Base-by-base conservation (phyloP, 2,329 filamentous ascomycete genomes). In the Aspergillus sp. region DNA sequence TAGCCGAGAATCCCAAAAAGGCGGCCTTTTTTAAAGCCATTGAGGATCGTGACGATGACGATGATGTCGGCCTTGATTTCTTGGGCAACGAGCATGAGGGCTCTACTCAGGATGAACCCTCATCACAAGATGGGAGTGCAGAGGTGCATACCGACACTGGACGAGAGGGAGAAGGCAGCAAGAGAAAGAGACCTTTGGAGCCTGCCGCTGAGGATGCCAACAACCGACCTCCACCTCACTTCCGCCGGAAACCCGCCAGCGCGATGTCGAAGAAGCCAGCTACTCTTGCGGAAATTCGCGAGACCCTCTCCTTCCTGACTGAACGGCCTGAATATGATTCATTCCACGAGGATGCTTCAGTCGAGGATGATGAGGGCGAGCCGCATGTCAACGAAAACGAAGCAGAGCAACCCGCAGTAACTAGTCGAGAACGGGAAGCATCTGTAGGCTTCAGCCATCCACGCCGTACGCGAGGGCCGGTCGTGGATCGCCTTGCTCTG, bases 1-100 rank as follows among this genome's bases (percentile, higher is more conserved):
- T 98, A 61, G 92, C 91, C 34, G 87, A 91, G 70, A 92, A 96
- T 66, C 90, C 90, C 2, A 93, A 93, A 70, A 93, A 92, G 71
- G 84, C 89, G 60, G 95, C 95, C 0, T 99, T 99, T 78, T 82
- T 99, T 65, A 87, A 87, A 62, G 91, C 91, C 6, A 90, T 99
- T 52, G 92, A 96, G 67, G 93, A 97, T 69, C 85, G 85, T 49
- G 89, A 88, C 81, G 82, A 66, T n/a, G 80, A 82, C 20, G 81
- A 82, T 58, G 89, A 90, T 45, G 53, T 95, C 54, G 89, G 91
- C 54, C 84, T 89, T 73, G 89, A 93, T 63, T 89, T 96, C 66
- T 76, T 91, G 8, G 84, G 87, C 8, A 52, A 53, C 57, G 68
- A 72, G 24, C 62, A 66, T 17, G 70, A 77, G 9, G 64, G 68